Evolutionary conservation across 1,139 yeast genomes (phyloP), one percentile per base, ranked within the genome.

Genomic region (Schizosaccharomyces versatilis): DNA sequence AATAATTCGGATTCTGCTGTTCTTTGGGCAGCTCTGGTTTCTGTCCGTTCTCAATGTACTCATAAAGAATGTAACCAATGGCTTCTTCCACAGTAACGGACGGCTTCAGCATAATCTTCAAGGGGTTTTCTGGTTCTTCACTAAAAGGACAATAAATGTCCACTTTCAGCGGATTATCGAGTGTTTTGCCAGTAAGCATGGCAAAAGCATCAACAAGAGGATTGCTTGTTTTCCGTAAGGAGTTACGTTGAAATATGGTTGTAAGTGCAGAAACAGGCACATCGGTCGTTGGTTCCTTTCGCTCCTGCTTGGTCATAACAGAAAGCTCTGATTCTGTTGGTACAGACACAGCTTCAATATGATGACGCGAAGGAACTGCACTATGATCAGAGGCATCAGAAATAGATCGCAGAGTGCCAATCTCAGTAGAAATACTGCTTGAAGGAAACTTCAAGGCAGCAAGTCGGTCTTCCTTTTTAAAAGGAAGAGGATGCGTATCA

Each of bases 11-110:
- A 55, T 71, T 71, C 12, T 52, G 36, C 10, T 54, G 53, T 17
- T 63, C 68, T 6, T 60, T 62, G 1, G 65, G 52, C 19, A 70
- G 61, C 10, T 60, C 59, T 1, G 73, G 71, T 38, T 59, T 56
- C 12, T 66, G 62, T 12, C 58, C 57, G 39, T 61, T 63, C 38
- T 67, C 65, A 36, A 61, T 59, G 58, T 64, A 70, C 24, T 64
- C 61, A 51, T 67, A 67, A 36, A 71, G 60, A 1, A 73, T 68
- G 59, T 63, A 72, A 8, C 75, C 75, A 47, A 71, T 69, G 7
- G 73, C 71, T 53, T 68, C 64, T 38, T 69, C 66, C 2, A 71
- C 73, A 14, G 67, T 62, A 24, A 67, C 71, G 53, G 67, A 70
- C 1, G 65, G 62, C 15, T 69, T 64, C 10, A 72, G 71, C n/a